Evolutionary conservation across 495 filamentous ascomycete genomes (phyloP).

Genomic region (Annulohypoxylon bovei): DNA sequence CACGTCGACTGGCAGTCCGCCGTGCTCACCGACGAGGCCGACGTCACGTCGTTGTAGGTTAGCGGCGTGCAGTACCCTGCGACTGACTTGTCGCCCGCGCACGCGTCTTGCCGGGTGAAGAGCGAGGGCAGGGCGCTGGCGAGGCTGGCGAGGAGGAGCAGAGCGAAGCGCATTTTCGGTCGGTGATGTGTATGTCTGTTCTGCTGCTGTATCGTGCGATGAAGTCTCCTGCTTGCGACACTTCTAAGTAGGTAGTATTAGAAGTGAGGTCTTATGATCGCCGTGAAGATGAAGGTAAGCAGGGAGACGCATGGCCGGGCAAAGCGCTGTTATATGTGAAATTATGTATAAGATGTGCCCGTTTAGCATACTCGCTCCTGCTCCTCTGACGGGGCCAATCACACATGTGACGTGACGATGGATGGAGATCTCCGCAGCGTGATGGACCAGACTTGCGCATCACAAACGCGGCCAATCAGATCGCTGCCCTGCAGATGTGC

Average conservation of each 20-base stretch:
- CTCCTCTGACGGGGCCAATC: conserved; percentile 10
- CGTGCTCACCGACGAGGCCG: neutral
- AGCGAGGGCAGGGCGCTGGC: neutral
- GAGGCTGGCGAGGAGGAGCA: conserved; percentile 21
- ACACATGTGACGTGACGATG: conserved; percentile 35
- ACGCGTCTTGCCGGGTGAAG: conserved; percentile 18
- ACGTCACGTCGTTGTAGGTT: conserved; percentile 35
- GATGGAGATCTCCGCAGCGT: conserved; percentile 19
- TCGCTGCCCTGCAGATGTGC: neutral
- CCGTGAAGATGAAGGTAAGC: neutral
- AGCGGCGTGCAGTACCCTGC: conserved; percentile 35
- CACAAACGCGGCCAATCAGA: conserved; percentile 34
- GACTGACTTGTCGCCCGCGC: conserved; percentile 26
- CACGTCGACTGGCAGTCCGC: conserved; percentile 35
- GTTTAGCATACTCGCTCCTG: neutral
- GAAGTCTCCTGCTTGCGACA: neutral
- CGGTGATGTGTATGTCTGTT: neutral
- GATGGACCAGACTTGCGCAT: conserved; percentile 30
- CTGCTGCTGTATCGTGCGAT: neutral
- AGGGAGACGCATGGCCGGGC: neutral
- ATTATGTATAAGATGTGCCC: conserved; percentile 13
- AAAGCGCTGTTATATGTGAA: conserved; percentile 5
- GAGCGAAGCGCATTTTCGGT: conserved; percentile 12
- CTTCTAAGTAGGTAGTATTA: neutral
- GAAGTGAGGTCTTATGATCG: neutral